Conservation (phyloP, 805 yeast species). For the Candida namnaoensis region DNA sequence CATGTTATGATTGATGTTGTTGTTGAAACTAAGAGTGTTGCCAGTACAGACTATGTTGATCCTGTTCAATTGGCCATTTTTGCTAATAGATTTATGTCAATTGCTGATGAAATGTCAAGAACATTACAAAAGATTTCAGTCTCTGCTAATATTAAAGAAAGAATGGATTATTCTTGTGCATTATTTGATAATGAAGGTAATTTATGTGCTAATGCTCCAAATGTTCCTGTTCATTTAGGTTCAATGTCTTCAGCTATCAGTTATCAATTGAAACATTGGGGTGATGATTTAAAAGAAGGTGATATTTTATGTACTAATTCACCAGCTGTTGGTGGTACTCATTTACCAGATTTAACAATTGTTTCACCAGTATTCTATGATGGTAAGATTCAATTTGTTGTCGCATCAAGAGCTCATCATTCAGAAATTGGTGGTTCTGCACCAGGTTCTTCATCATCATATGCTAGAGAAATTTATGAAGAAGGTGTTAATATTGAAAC, state of each 20-base stretch:
- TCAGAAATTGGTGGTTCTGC: conserved; percentile 57
- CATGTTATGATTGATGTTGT: conserved; percentile 23
- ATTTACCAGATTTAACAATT: conserved; percentile 44
- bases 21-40: conserved; percentile 29
- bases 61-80: conserved; percentile 36
- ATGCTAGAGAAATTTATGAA: conserved; percentile 41
- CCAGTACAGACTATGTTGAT: conserved; percentile 34
- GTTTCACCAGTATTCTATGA: conserved; percentile 46
- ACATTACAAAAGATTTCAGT: conserved; percentile 36
- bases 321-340: conserved; percentile 38
- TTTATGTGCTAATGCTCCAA: conserved; percentile 36
- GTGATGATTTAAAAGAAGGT: conserved; percentile 27
- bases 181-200: conserved; percentile 36
- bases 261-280: conserved; percentile 29
- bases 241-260: conserved; percentile 35
- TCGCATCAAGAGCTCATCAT: conserved; percentile 55
- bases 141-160: conserved; percentile 36
- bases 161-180: conserved; percentile 41
- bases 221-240: conserved; percentile 41
- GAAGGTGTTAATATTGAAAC: conserved; percentile 50
- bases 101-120: conserved; percentile 41
- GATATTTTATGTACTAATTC: conserved; percentile 34
- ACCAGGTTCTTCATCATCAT: conserved; percentile 49
- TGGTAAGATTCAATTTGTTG: conserved; percentile 38
- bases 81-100: conserved; percentile 39